phyloP scores from a whole-genome alignment of 1,284 basidiomycete genomes.

The Hemileia vastatrix region DNA sequence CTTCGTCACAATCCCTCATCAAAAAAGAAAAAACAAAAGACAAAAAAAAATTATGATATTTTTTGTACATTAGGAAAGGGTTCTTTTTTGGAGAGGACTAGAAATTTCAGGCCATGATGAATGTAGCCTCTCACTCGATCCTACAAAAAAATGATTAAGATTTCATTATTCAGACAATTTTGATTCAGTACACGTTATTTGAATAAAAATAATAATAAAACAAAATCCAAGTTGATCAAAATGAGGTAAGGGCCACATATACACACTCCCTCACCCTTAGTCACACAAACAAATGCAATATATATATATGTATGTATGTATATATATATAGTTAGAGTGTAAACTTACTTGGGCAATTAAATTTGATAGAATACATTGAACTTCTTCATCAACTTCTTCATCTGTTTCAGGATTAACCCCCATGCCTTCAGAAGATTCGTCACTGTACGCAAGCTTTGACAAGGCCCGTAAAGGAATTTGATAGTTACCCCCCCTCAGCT shows the following conservation, averaged over 20 bases:
- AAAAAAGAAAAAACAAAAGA: too few species aligned
- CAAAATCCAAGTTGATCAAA: too few species aligned
- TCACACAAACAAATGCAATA: too few species aligned
- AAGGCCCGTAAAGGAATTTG: slow-evolving; percentile 17
- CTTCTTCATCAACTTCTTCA: slow-evolving; percentile 9
- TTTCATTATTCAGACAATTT: neutral
- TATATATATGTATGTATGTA: too few species aligned
- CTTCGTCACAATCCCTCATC: too few species aligned
- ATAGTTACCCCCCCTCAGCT: slow-evolving; percentile 1
- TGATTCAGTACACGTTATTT: neutral
- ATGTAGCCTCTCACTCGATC: slow-evolving; percentile 22
- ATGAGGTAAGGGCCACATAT: too few species aligned
- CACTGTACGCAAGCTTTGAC: slow-evolving; percentile 9
- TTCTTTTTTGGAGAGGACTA: slow-evolving; percentile 18
- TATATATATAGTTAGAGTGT: too few species aligned
- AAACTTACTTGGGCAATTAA: slow-evolving; percentile 16
- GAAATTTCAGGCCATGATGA: slow-evolving; percentile 16
- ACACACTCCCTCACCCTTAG: too few species aligned
- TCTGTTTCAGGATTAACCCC: neutral
- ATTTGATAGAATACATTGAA: slow-evolving; percentile 18
- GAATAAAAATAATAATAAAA: neutral
- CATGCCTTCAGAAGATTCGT: neutral
- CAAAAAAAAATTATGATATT: too few species aligned
- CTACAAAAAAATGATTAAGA: neutral
- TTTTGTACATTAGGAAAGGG: too few species aligned